Evolutionary conservation across 2,329 filamentous ascomycete genomes (phyloP), one percentile per base, ranked within the genome.

Genomic region (Ustulina deusta): DNA sequence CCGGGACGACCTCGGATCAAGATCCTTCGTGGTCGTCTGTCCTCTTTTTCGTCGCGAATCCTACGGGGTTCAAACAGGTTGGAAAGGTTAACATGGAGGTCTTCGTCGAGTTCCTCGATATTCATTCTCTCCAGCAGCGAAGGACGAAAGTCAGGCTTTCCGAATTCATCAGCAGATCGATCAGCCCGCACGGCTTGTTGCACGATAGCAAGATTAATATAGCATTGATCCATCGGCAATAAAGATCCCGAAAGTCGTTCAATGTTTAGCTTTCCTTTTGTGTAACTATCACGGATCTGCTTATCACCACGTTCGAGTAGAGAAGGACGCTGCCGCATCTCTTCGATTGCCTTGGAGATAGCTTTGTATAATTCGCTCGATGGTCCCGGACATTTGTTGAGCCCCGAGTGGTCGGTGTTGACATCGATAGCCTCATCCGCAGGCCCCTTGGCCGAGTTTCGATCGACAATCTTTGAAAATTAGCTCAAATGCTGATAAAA

Each of bases 1-100:
- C 62, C 56, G n/a, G 62, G 42, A 17, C 40, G 62, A 4, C 62
- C 62, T 20, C 48, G 55, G 22, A 65, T 65, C 6, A 60, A 25
- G 15, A 65, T 65, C 10, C 62, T 34, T 55, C 55, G 49, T 6
- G 62, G 55, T 22, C 38, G 10, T 49, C 17, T 52, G 1, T 6
- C 36, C 3, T 42, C 1, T 32, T n/a, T n/a, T 9, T 17, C 29
- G 25, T 60, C 38, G 7, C n/a, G 15, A 10, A 3, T 32, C 10
- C 34, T 27, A 22, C 48, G 65, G 27, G 54, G 10, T 3, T 54
- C 22, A 7, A 65, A 65, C 13, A 44, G 13, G 3, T 3, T 44
- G 3, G 40, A 13, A 13, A 44, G 17, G 3, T 44, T 17, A 52
- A 52, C 22, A 34, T 29, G 44, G 15, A 27, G 32, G 2, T 38